Conservation (phyloP, 805 yeast species). For the Citeromyces matritensis region DNA sequence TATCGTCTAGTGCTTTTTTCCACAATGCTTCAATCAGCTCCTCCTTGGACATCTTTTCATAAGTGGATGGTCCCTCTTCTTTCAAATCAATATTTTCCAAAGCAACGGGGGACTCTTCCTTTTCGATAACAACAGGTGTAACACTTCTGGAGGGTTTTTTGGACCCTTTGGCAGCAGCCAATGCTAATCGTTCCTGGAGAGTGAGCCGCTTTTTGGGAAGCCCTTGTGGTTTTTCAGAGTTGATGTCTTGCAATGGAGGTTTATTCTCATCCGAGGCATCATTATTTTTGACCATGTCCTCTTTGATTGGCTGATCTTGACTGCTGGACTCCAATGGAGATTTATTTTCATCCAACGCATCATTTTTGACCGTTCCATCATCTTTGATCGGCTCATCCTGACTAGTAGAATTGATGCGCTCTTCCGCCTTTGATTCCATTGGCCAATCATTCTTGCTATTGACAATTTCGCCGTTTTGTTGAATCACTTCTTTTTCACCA, state of each 20-base stretch:
- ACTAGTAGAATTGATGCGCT: constrained; percentile 1
- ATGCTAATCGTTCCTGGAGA: constrained; percentile 71
- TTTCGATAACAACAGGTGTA: neutral
- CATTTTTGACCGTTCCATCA: too few relatives aligned
- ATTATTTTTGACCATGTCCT: too few relatives aligned
- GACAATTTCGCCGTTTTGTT: neutral
- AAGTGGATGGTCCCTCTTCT: constrained; percentile 3
- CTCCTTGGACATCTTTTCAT: constrained; percentile 2
- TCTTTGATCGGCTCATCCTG: too few relatives aligned
- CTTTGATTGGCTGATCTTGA: too few relatives aligned
- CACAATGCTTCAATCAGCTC: neutral
- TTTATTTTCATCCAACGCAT: too few relatives aligned
- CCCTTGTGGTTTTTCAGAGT: constrained; percentile 11
- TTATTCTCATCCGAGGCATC: too few relatives aligned
- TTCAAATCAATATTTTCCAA: constrained; percentile 3
- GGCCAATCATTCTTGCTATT: too few relatives aligned
- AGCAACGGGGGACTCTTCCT: constrained; percentile 5
- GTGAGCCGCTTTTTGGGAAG: constrained; percentile 38
- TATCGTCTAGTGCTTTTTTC: neutral
- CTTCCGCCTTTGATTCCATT: neutral
- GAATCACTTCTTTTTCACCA: neutral
- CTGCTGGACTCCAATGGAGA: too few relatives aligned
- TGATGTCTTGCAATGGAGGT: too few relatives aligned
- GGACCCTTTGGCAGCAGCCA: constrained; percentile 47
- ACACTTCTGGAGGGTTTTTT: neutral